Base-by-base conservation (phyloP, 352 stramenopile species). In the Phytophthora crassamura region DNA sequence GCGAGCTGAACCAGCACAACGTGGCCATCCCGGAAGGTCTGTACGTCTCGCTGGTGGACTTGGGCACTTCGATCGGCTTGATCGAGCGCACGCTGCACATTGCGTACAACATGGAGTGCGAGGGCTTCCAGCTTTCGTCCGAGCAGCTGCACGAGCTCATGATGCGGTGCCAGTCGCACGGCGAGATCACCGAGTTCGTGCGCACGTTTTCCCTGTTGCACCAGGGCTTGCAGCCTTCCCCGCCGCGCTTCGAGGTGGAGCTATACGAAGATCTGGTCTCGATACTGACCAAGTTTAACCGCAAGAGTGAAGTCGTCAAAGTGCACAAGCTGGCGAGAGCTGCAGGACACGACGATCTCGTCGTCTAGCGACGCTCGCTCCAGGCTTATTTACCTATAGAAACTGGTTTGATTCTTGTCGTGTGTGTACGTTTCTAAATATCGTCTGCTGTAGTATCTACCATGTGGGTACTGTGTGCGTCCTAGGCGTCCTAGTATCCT, bases 61-160 rank as follows among this genome's bases (percentile, higher is more conserved):
- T 89, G n/a, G 86, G 86, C 35, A 91, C 77, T 8, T 64, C 68
- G 10, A 73, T 74, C 33, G 83, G 83, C 11, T 73, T 93, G 41
- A 70, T 91, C 18, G 75, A 89, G 58, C 80, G 84, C 33, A 90
- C 86, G 12, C 68, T 94, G 45, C 77, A 90, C 49, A 43, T 94
- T 16, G 86, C 86, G 12, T 91, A 89, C 70, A 89, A 94, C 52
- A 94, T 94, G 86, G 86, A 94, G 52, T 94, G 86, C 59, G 86
- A 94, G 46, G 86, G 86, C 28, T 82, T 86, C 38, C 51, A 63
- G 18, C 56, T 94, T 16, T 79, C 73, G 12, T 76, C 77, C 0
- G 54, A 66, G 11, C 80, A 91, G 51, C 58, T 92, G 56, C 72
- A 78, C 33, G 70, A 61, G 38, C 66, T 94, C 25, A 76, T 89